Percentiles rank a stretch among this genome's conserved stretches.
These are phyloP conservation scores for Apiospora hydei DNA, from an alignment of 2,329 filamentous ascomycete species.

Conservation along the genomic window DNA sequence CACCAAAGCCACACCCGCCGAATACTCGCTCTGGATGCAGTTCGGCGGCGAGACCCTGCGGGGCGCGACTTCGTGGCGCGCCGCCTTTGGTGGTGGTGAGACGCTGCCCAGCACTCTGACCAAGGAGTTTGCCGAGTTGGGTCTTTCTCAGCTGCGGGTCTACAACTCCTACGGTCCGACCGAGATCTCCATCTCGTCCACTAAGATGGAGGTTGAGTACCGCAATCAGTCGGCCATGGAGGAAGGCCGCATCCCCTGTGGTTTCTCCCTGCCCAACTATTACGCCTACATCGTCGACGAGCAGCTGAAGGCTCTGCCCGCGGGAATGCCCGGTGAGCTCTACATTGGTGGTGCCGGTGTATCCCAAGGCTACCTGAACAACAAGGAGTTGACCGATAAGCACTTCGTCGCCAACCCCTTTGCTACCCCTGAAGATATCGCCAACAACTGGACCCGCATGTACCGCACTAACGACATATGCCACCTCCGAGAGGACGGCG, in stretches of 20 bases:
- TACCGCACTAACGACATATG: conserved; percentile 33
- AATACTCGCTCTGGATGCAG: conserved; percentile 47
- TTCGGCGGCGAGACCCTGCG: neutral
- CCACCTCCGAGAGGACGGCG: conserved; percentile 39
- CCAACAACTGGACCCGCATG: conserved; percentile 25
- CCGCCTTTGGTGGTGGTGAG: conserved; percentile 23
- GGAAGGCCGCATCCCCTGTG: neutral
- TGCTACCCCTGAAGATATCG: neutral
- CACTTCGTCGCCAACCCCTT: conserved; percentile 36
- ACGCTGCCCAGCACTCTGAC: neutral
- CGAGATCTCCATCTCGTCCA: conserved; percentile 24
- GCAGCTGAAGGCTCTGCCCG: conserved; percentile 23
- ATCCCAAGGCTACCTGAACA: conserved; percentile 42
- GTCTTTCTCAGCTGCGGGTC: neutral
- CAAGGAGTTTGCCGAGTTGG: conserved; percentile 5
- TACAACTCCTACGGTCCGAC: conserved; percentile 19
- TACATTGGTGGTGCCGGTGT: conserved; percentile 28
- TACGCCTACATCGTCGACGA: conserved; percentile 27
- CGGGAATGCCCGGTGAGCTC: conserved; percentile 28
- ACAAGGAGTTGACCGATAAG: conserved; percentile 30
- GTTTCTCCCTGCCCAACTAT: conserved; percentile 12
- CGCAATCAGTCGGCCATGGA: neutral
- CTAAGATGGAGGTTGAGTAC: neutral
- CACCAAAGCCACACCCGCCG: conserved; percentile 50
- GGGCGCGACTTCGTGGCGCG: neutral